Evolutionary conservation across 1,284 basidiomycete genomes (phyloP).

Genomic region (Austropuccinia psidii): DNA sequence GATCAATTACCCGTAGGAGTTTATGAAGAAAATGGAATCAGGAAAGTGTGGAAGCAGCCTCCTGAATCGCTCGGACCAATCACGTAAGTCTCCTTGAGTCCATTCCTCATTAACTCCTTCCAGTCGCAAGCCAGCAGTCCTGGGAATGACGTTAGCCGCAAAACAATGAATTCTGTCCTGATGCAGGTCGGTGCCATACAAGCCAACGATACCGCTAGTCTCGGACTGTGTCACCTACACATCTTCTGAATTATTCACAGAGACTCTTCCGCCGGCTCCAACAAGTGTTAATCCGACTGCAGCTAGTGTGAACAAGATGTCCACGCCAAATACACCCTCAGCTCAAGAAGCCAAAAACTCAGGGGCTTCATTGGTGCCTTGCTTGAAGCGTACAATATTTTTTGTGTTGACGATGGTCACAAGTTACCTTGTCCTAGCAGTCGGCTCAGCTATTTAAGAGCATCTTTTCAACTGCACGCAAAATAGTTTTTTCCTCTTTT

Average conservation of each 20-base stretch:
- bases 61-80: conserved; percentile 57
- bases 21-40: conserved; percentile 10
- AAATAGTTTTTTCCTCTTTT: too few relatives aligned
- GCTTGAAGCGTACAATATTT: too few relatives aligned
- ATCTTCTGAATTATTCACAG: conserved; percentile 55
- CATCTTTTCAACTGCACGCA: too few relatives aligned
- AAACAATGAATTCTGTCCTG: neutral
- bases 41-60: conserved; percentile 55
- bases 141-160: too few relatives aligned
- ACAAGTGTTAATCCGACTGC: neutral
- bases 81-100: conserved; percentile 37
- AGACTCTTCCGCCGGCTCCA: neutral
- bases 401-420: too few relatives aligned
- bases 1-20: conserved; percentile 38
- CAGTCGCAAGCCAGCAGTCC: too few relatives aligned
- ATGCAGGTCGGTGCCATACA: conserved; percentile 55
- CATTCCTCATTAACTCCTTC: too few relatives aligned
- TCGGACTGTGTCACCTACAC: conserved; percentile 59
- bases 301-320: neutral
- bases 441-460: too few relatives aligned
- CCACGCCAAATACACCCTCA: neutral
- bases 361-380: too few relatives aligned
- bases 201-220: conserved; percentile 55
- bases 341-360: too few relatives aligned
- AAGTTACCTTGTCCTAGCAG: too few relatives aligned